Percentiles rank a stretch among this genome's conserved stretches.
phyloP scores from a whole-genome alignment of 352 stramenopile genomes.

The Pythium apleroticum region DNA sequence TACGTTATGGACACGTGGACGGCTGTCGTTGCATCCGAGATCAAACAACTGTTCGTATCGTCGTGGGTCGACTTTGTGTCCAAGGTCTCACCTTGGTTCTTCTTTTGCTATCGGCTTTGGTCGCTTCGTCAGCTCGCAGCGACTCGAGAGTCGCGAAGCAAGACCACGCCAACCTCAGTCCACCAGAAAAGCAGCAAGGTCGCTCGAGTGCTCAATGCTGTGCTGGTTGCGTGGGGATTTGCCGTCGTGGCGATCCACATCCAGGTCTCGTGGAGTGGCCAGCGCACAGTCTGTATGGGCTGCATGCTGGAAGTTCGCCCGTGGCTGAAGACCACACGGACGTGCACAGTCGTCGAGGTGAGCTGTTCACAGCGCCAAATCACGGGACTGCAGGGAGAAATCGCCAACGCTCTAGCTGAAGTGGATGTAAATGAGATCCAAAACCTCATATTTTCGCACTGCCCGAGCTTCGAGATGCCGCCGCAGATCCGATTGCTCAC shows the following conservation, averaged over 20 bases:
- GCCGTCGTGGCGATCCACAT: slow-evolving; percentile 10
- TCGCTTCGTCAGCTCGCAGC: slow-evolving; percentile 1
- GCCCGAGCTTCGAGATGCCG: slow-evolving; percentile 5
- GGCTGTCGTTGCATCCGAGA: not conserved
- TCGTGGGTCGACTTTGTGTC: slow-evolving; percentile 24
- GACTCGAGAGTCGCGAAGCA: no score
- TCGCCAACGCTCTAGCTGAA: not conserved
- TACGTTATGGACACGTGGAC: slow-evolving; percentile 19
- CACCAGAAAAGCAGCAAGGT: not conserved
- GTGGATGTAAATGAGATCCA: not conserved
- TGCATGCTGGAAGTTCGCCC: slow-evolving; percentile 21
- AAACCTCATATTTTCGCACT: slow-evolving; percentile 6
- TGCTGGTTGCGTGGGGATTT: slow-evolving; percentile 10
- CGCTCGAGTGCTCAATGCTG: not conserved
- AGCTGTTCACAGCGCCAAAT: slow-evolving; percentile 23
- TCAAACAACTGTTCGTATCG: slow-evolving; percentile 15
- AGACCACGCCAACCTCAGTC: not conserved
- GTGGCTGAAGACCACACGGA: slow-evolving; percentile 2
- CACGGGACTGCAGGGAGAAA: not conserved
- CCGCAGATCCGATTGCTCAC: not conserved
- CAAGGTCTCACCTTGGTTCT: slow-evolving; percentile 17
- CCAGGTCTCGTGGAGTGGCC: not conserved
- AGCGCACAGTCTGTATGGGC: not conserved
- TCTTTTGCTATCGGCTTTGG: slow-evolving; percentile 12
- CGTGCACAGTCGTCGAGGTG: slow-evolving; percentile 19